Evolutionary conservation across 2,329 filamentous ascomycete genomes (phyloP).

Genomic region (Paraphaeosphaeria sporulosa): DNA sequence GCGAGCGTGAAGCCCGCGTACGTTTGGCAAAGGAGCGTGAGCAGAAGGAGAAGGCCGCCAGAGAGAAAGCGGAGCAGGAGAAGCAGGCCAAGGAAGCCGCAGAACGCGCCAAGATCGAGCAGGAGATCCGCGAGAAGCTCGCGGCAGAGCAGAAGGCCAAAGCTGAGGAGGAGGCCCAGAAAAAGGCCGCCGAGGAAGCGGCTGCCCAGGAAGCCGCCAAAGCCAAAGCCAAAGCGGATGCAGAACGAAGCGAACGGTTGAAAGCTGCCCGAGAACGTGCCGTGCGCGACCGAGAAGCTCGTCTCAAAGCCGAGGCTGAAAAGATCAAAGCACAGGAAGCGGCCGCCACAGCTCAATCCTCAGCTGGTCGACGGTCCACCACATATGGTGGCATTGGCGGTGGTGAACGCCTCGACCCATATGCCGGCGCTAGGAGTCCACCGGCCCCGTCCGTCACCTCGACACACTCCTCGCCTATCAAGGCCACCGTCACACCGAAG

Average conservation of each 20-base stretch:
- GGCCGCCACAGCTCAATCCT: constrained; percentile 32
- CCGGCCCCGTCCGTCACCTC: constrained; percentile 49
- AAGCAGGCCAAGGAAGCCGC: constrained; percentile 45
- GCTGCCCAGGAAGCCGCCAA: constrained; percentile 37
- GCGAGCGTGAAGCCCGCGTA: constrained; percentile 58
- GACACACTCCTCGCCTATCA: constrained; percentile 50
- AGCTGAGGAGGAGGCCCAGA: constrained; percentile 49
- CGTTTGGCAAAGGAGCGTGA: constrained; percentile 51
- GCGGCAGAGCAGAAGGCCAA: constrained; percentile 50
- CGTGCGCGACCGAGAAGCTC: constrained; percentile 47
- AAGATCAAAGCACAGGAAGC: constrained; percentile 36
- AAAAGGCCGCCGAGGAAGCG: constrained; percentile 44
- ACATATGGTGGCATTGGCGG: constrained; percentile 58
- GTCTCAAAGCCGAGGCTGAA: constrained; percentile 46
- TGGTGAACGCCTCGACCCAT: constrained; percentile 74
- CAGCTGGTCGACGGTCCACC: constrained; percentile 38
- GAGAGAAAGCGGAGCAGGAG: constrained; percentile 53
- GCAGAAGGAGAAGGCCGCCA: constrained; percentile 49
- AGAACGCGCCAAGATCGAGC: constrained; percentile 48
- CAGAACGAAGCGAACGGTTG: constrained; percentile 44
- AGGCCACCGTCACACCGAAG: constrained; percentile 49
- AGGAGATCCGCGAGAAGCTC: constrained; percentile 52
- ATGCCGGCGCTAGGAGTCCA: constrained; percentile 68
- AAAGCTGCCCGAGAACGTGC: constrained; percentile 51
- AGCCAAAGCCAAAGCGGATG: constrained; percentile 43